These are phyloP conservation scores for Talaromyces adpressus DNA, from an alignment of 495 filamentous ascomycete genomes.

Conservation along the genomic window DNA sequence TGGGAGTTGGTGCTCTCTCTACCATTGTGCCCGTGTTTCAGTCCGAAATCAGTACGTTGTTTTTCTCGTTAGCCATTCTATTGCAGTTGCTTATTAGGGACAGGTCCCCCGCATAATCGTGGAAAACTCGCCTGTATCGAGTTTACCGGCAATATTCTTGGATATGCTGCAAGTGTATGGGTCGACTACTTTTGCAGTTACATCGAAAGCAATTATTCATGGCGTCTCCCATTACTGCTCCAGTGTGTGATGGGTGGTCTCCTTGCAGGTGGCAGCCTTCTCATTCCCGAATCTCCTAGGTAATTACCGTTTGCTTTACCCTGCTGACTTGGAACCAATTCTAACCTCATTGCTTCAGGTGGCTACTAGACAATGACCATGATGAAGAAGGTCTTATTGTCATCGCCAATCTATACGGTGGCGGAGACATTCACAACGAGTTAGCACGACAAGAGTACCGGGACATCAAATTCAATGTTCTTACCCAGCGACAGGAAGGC, in stretches of 20 bases:
- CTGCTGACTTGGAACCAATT: neutral
- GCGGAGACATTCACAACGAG: constrained; percentile 85
- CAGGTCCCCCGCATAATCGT: constrained; percentile 76
- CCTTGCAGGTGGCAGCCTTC: constrained; percentile 73
- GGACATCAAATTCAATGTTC: constrained; percentile 97
- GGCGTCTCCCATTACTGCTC: constrained; percentile 85
- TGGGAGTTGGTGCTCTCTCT: constrained; percentile 89
- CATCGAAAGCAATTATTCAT: constrained; percentile 77
- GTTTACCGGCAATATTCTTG: constrained; percentile 93
- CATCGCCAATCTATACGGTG: constrained; percentile 94
- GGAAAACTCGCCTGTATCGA: constrained; percentile 96
- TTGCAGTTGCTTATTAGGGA: neutral
- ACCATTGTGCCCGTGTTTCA: constrained; percentile 98
- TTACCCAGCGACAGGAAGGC: constrained; percentile 87
- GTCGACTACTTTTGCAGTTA: constrained; percentile 96
- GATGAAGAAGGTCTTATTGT: constrained; percentile 98
- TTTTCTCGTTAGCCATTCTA: neutral
- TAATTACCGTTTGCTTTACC: constrained; percentile 30
- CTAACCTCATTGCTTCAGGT: constrained; percentile 43
- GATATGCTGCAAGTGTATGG: constrained; percentile 95
- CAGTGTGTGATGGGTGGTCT: constrained; percentile 91
- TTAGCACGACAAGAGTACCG: constrained; percentile 91
- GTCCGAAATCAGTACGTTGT: constrained; percentile 67
- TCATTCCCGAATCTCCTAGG: constrained; percentile 96
- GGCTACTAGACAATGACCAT: constrained; percentile 95